phyloP scores from a whole-genome alignment of 139 green algal genomes.

The Dunaliella sp. region DNA sequence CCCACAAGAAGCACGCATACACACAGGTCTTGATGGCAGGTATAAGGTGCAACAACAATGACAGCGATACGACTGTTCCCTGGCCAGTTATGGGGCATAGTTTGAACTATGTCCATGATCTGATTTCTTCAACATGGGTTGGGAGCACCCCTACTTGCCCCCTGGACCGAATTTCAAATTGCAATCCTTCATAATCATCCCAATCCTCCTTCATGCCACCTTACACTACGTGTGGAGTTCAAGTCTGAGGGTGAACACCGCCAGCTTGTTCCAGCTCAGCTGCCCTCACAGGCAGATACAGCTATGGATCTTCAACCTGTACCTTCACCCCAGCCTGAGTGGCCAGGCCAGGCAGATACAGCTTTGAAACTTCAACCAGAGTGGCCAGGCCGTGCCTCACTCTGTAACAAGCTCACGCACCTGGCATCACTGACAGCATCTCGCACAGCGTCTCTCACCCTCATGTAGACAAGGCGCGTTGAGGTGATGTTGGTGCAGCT shows the following conservation, averaged over 20 bases:
- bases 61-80: neutral
- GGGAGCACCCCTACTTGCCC: neutral
- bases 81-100: neutral
- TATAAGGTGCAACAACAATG: neutral
- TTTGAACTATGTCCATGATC: neutral
- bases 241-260: too few relatives aligned
- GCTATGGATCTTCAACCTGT: too few relatives aligned
- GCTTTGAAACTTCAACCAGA: too few relatives aligned
- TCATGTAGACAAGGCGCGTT: constrained; percentile 46
- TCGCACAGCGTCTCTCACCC: constrained; percentile 83
- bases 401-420: constrained; percentile 4
- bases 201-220: too few relatives aligned
- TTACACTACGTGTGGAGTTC: too few relatives aligned
- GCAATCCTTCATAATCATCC: too few relatives aligned
- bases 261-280: too few relatives aligned
- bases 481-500: constrained; percentile 58
- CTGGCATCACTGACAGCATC: constrained; percentile 65
- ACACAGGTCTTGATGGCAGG: neutral
- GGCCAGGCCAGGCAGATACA: too few relatives aligned
- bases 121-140: neutral
- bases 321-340: too few relatives aligned
- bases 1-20: neutral
- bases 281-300: too few relatives aligned
- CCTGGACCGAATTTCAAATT: neutral
- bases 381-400: too few relatives aligned